Base-by-base conservation (phyloP, 169 alveolate species). In the Plasmodium knowlesi region DNA sequence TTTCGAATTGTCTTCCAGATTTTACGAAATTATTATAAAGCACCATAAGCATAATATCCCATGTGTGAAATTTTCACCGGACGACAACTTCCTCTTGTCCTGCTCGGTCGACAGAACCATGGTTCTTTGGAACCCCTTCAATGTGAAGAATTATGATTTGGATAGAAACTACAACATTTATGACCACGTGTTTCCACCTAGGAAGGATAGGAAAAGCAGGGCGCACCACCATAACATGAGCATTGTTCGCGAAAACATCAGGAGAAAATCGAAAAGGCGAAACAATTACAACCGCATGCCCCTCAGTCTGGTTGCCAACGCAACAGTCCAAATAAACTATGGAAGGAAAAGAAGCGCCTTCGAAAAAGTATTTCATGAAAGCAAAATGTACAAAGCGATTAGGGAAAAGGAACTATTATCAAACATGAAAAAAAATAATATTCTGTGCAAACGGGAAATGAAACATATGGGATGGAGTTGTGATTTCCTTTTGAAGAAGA, bases 41-140 rank as follows among this genome's bases (percentile, higher is more conserved):
- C 85, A 89, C 79, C 94, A 89, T 50, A 43, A 57, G 12, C 94
- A 89, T 73, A 89, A 89, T 12, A 79, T 89, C 53, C 94, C 94
- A 1, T 79, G 94, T 61, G 89, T 89, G 16, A 89, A 89, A 41
- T 89, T 89, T 89, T 89, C 94, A 16, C 94, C 94, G 25, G 94
- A 89, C 82, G 82, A 61, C 50, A 79, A 80, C 50, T 89, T 89
- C 73, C 78, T 89, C 16, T 67, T 89, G 28, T 89, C 94, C 19
- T 89, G 94, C 71, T 89, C 94, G 14, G 89, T 89, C 46, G 94
- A 89, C 82, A 89, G 67, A 79, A 34, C 81, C 72, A 6, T 89
- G n/a, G 89, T 79, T 22, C 73, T 89, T 39, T 89, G 94, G 94
- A 73, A 89, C 50, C 80, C 76, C 2, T 57, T 57, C 57, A 89